Base-by-base conservation (phyloP, 2,329 filamentous ascomycete species). In the Arthrobotrys iridis region DNA sequence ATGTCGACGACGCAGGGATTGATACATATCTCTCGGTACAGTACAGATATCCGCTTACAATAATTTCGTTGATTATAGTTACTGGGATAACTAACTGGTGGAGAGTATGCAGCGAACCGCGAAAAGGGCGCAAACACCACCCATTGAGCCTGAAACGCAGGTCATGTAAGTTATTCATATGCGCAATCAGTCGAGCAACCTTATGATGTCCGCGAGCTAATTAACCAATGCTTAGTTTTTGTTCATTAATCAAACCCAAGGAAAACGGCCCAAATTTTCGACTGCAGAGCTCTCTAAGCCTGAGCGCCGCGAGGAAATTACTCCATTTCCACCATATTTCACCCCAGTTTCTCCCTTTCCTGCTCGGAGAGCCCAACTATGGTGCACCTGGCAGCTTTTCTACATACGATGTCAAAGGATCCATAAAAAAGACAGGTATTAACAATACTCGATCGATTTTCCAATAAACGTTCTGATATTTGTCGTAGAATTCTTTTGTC, bases 401-500 rank as follows among this genome's bases (percentile, higher is more conserved):
- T 15, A 58, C 18, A 3, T 40, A 58, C 20, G 28, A 58, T 24
- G 4, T 20, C 50, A 37, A 37, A 8, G 50, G 50, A 1, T 35
- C 24, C n/a, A 40, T 40, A 24, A 40, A 20, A 26, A 58, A 35
- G 5, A 22, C 33, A 11, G 52, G 52, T 58, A 58, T 26, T 20
- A 15, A 33, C 5, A 18, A 28, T 33, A 40, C 33, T 5, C n/a
- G n/a, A n/a, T 24, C 13, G n/a, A 55, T 35, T 30, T 13, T 30
- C 10, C 4, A 59, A 7, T 20, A 40, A 1, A 6, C 8, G 15
- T 41, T 13, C 55, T 59, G 13, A 60, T 60, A n/a, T 4, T n/a
- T 43, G 26, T 43, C 10, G 10, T 37, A 63, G 59, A 63, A 24
- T 63, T 63, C 37, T 63, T 63, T 15, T 63, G 41, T 15, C 59